A percentile compares a stretch with the other conserved stretches of the same genome.
phyloP scores from a whole-genome alignment of 495 filamentous ascomycete genomes.

The Trichoderma orchidacearum region DNA sequence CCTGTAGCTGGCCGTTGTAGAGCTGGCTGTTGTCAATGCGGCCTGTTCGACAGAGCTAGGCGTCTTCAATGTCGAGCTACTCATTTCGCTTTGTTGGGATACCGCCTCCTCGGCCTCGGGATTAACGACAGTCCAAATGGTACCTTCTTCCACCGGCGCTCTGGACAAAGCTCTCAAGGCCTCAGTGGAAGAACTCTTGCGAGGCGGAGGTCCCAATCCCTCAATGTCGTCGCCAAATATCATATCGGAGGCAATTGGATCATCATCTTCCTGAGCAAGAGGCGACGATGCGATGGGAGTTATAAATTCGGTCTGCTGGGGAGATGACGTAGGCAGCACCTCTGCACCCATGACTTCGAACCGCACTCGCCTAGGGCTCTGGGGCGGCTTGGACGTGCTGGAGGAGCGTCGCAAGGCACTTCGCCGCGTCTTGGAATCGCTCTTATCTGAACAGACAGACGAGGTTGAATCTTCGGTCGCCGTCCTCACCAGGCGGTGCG shows the following conservation, averaged over 20 bases:
- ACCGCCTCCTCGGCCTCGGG: background rate
- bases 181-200: conserved; percentile 13
- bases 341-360: conserved; percentile 39
- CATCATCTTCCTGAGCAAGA: conserved; percentile 10
- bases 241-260: conserved; percentile 10
- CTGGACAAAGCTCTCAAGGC: conserved; percentile 12
- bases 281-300: conserved; percentile 9
- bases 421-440: conserved; percentile 22
- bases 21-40: background rate
- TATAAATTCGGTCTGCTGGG: conserved; percentile 9
- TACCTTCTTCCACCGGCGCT: conserved; percentile 14
- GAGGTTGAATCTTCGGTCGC: conserved; percentile 22
- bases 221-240: conserved; percentile 11
- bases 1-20: background rate
- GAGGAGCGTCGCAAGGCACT: conserved; percentile 38
- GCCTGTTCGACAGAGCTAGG: background rate
- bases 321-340: conserved; percentile 36
- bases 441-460: conserved; percentile 27
- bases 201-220: conserved; percentile 1
- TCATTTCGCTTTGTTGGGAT: background rate
- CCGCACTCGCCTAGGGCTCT: conserved; percentile 37
- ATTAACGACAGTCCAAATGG: conserved; percentile 15
- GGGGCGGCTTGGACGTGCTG: conserved; percentile 21
- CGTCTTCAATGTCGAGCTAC: background rate
- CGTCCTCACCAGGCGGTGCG: conserved; percentile 1